A percentile compares a stretch with the other conserved stretches of the same genome.
Evolutionary conservation across 257 asterid genomes (phyloP).

Genomic region (Solanum megistacrolobum): DNA sequence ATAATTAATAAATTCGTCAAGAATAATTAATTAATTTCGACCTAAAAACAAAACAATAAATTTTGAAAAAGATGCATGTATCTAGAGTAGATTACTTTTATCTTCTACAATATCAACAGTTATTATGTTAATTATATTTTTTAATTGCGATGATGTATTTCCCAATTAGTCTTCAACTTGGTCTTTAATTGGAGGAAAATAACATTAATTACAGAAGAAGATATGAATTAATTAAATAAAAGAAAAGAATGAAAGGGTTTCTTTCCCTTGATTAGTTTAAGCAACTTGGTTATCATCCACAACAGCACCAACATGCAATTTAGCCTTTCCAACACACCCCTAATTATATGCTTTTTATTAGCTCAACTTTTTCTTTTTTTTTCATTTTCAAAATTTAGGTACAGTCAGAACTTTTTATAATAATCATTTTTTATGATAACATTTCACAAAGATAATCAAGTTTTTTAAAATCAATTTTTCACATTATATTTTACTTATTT

Average conservation of each 20-base stretch:
- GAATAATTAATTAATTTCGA: not conserved
- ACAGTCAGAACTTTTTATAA: not conserved
- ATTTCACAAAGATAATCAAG: too few relatives aligned
- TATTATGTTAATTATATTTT: not conserved
- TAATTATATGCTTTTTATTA: constrained; percentile 1
- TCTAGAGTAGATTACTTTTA: not conserved
- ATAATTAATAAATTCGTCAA: not conserved
- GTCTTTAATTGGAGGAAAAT: not conserved
- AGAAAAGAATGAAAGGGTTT: not conserved
- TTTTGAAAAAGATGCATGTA: constrained; percentile 15
- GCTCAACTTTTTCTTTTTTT: not conserved
- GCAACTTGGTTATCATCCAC: constrained; percentile 27
- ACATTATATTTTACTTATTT: not conserved
- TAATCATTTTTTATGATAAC: too few relatives aligned
- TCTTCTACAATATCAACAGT: not conserved
- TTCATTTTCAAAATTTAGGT: not conserved
- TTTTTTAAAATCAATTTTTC: fast-evolving
- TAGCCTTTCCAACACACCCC: constrained; percentile 25
- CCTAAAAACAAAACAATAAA: not conserved
- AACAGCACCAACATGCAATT: constrained; percentile 22
- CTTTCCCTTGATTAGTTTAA: constrained; percentile 17
- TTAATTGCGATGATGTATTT: not conserved
- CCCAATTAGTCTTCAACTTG: not conserved
- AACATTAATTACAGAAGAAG: not conserved
- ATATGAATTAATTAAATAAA: not conserved